phyloP scores from a whole-genome alignment of 2,329 filamentous ascomycete genomes.

The Pseudocercospora ulei region DNA sequence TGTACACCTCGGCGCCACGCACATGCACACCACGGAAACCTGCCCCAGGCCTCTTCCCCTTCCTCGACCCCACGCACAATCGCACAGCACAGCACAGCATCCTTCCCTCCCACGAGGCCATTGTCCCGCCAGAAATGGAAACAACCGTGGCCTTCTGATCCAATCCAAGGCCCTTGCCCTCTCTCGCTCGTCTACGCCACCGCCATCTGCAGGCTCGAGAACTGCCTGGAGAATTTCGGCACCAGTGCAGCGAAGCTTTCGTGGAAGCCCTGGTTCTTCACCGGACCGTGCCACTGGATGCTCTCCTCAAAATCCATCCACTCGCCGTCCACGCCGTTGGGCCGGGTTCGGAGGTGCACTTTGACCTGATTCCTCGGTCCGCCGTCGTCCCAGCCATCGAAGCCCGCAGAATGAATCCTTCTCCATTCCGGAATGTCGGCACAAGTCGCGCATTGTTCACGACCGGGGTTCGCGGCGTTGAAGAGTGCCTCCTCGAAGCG shows the following conservation, averaged over 20 bases:
- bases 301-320: slow-evolving; percentile 24
- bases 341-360: slow-evolving; percentile 21
- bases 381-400: slow-evolving; percentile 24
- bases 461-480: background rate
- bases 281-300: slow-evolving; percentile 23
- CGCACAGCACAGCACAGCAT: background rate
- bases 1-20: slow-evolving; percentile 3
- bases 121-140: background rate
- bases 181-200: background rate
- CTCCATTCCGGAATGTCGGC: slow-evolving; percentile 31
- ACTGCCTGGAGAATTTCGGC: slow-evolving; percentile 6
- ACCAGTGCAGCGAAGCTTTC: slow-evolving; percentile 7
- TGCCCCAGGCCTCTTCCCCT: background rate
- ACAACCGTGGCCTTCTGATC: too few relatives aligned
- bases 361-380: slow-evolving; percentile 19
- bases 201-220: slow-evolving; percentile 6
- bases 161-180: background rate
- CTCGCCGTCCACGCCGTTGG: slow-evolving; percentile 30
- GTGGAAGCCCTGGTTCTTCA: slow-evolving; percentile 9
- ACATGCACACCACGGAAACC: background rate
- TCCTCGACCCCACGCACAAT: background rate
- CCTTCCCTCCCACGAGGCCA: background rate
- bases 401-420: slow-evolving; percentile 24
- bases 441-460: background rate
- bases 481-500: slow-evolving; percentile 26